These are phyloP conservation scores for Cryomyces minteri DNA, from an alignment of 495 filamentous ascomycete genomes.

Conservation along the genomic window DNA sequence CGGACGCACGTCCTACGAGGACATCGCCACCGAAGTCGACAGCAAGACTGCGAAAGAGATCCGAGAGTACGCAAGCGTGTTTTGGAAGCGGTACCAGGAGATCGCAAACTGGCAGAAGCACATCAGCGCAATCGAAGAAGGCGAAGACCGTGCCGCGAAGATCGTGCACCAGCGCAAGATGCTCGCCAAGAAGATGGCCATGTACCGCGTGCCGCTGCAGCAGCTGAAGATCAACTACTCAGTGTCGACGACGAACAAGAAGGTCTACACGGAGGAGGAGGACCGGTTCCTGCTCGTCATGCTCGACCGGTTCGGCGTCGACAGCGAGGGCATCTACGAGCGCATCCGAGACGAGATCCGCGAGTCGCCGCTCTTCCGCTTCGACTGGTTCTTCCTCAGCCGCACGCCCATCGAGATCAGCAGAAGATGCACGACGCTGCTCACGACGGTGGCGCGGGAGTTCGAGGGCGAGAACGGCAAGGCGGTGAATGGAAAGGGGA, in stretches of 20 bases:
- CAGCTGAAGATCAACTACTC: conserved; percentile 98
- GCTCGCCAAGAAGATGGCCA: conserved; percentile 82
- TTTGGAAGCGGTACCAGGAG: conserved; percentile 83
- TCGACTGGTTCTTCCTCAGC: conserved; percentile 98
- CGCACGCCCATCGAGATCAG: conserved; percentile 85
- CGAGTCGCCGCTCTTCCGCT: conserved; percentile 86
- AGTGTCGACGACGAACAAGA: conserved; percentile 98
- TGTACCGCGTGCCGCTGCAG: conserved; percentile 90
- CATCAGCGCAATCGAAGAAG: conserved; percentile 69
- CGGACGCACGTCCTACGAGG: conserved; percentile 64
- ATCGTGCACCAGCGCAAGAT: conserved; percentile 86
- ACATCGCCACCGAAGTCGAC: conserved; percentile 80
- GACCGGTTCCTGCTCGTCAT: conserved; percentile 92
- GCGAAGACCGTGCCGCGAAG: conserved; percentile 76
- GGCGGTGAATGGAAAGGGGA: conserved; percentile 32
- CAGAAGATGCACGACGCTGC: conserved; percentile 78
- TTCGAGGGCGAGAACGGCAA: conserved; percentile 50
- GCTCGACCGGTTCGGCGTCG: conserved; percentile 71
- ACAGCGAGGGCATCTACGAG: conserved; percentile 21
- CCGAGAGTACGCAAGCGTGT: conserved; percentile 75
- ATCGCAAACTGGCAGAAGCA: conserved; percentile 80
- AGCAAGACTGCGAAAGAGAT: conserved; percentile 75
- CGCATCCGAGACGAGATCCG: conserved; percentile 42
- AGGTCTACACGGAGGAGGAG: conserved; percentile 97
- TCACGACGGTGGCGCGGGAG: conserved; percentile 85